Evolutionary conservation across 768 basidiomycete genomes (phyloP), one percentile per base, ranked within the genome.

Genomic region (Mycena albidolilacea): DNA sequence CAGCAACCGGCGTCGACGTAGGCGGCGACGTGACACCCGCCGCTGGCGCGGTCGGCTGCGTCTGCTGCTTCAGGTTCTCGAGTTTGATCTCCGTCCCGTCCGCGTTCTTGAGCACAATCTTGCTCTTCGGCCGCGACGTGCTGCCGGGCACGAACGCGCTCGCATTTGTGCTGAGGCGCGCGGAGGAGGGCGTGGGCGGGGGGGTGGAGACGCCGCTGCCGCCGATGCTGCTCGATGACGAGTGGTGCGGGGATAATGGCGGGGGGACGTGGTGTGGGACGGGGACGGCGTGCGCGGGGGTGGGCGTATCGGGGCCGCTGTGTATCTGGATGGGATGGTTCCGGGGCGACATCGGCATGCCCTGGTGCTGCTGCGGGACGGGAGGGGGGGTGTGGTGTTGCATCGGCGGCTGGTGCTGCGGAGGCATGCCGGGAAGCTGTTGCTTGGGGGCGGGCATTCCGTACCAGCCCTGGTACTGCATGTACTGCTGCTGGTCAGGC

Each of bases 281-380:
- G 11, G 91, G 88, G 43, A 87, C 79, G 19, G 93, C 88, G 69
- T 92, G 93, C 3, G 89, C 67, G 67, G 89, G 84, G 1, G 91
- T 92, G n/a, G 94, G 92, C 1, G 93, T 94, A 38, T 88, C 89
- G 14, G 93, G 90, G 6, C 83, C 80, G 77, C 61, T 77, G 82
- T 14, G 84, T 85, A 61, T 88, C 85, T 41, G 86, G 37, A 76
- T 79, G 50, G 87, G 81, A 62, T 81, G 88, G 77, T 88, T 90
- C 74, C 92, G 89, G 46, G 93, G 93, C 17, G 93, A 94, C 85
- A 94, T 89, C 6, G 92, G 86, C 81, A 91, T 88, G 64, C 82
- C 82, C 41, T 83, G 58, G 55, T 73, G 74, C 75, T 90, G 87
- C 58, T 85, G 86, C 37, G 85, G 86, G 39, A 83, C 87, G 59